Base-by-base conservation (phyloP, 1,284 basidiomycete species). In the Ustilago esculenta region DNA sequence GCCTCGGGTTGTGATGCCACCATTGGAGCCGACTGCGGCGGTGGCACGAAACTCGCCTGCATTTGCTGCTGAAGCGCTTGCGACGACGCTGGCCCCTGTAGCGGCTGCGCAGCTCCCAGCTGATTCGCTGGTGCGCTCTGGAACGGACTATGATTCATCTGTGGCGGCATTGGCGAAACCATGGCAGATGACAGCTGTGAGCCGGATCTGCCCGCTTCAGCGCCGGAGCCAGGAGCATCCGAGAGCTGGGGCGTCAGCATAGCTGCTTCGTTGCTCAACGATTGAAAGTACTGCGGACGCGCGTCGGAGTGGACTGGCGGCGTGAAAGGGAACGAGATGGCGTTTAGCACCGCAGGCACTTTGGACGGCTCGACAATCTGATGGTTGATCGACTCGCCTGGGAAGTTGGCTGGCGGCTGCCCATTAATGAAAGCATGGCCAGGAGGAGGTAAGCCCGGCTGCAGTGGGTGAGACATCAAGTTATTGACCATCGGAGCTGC, bases 301-400 rank as follows among this genome's bases (percentile, higher is more conserved):
- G 60, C 45, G 27, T 72, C 69, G 25, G 72, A 52, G 25, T 73
- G 68, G 3, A 74, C 58, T 1, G 77, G 77, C 4, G 77, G 77
- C 25, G 77, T 79, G 39, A 76, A 79, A 10, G 77, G 77, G 43
- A 74, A 79, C 4, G 68, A 56, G 45, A 79, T 75, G 9, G 75
- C 72, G 29, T 65, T 64, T 11, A 79, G 49, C 24, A 79, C 57
- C 3, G 69, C 66, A 11, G 77, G 57, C 11, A 75, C 75, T 48
- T 69, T 76, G 21, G 73, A 59, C 1, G 77, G 77, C 29, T 77
- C 77, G 5, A 79, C 72, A 18, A 79, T 70, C 34, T 68, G 64
- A 34, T 79, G 65, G 50, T 72, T 70, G 50, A 71, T 67, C 46
- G 71, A 71, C 50, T 77, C 75, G 46, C 52, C 56, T 3, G 58